Percentiles rank a stretch among this genome's conserved stretches.
phyloP scores from a whole-genome alignment of 169 alveolate genomes.

The Miamiensis avidus region DNA sequence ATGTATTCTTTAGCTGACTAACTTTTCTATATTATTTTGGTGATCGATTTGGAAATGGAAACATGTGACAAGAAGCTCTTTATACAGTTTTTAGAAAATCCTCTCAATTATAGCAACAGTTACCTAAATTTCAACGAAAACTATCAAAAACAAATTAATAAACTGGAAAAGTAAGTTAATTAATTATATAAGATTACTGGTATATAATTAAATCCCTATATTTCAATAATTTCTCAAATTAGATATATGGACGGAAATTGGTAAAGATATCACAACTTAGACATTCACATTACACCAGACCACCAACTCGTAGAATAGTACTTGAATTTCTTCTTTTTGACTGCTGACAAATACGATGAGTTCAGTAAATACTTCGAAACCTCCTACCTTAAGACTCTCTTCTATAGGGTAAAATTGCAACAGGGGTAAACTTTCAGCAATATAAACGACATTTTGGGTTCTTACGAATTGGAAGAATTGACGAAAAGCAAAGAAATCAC shows the following conservation, averaged over 20 bases:
- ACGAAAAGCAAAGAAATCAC: constrained; percentile 36
- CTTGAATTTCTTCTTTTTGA: neutral
- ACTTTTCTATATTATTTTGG: neutral
- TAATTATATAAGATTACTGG: too few species aligned
- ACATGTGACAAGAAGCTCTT: neutral
- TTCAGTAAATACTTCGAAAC: neutral
- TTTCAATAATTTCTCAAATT: neutral
- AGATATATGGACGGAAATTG: neutral
- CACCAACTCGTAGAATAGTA: too few species aligned
- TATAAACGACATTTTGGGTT: neutral
- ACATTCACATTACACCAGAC: neutral
- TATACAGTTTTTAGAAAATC: neutral
- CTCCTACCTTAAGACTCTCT: neutral
- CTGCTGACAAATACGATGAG: neutral
- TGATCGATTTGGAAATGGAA: neutral
- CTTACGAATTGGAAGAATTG: constrained; percentile 27
- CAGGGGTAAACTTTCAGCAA: neutral
- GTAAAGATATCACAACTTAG: neutral
- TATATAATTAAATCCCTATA: neutral
- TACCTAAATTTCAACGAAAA: neutral
- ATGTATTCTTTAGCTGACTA: neutral
- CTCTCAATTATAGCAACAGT: neutral
- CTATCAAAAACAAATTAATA: too few species aligned
- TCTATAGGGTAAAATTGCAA: neutral
- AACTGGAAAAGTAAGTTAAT: neutral